phyloP scores from a whole-genome alignment of 768 basidiomycete genomes.

The Tylopilus rubrobrunneus region DNA sequence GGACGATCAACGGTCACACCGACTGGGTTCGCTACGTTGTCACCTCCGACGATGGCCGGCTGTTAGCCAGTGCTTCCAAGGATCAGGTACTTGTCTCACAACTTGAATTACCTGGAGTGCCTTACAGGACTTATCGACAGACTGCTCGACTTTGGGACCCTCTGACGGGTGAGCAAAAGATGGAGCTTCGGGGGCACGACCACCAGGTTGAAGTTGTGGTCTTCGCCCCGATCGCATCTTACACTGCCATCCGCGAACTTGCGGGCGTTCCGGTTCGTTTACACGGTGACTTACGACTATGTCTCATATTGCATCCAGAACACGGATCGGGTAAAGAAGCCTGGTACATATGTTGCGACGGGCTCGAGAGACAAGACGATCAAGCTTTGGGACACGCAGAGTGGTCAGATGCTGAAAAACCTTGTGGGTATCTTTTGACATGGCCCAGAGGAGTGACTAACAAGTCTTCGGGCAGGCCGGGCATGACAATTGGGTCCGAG shows the following conservation, averaged over 20 bases:
- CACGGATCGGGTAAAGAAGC: conserved; percentile 47
- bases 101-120: background rate
- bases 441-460: conserved; percentile 4
- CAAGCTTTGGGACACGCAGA: conserved; percentile 84
- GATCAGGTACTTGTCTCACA: conserved; percentile 62
- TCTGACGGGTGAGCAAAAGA: conserved; percentile 68
- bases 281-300: background rate
- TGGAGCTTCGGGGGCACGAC: conserved; percentile 84
- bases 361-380: conserved; percentile 90
- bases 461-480: conserved; percentile 45
- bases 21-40: conserved; percentile 80
- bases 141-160: conserved; percentile 77
- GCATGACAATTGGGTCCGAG: conserved; percentile 90
- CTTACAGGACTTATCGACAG: conserved; percentile 35
- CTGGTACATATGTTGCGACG: conserved; percentile 65
- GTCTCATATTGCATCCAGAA: conserved; percentile 33
- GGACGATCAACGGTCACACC: conserved; percentile 71
- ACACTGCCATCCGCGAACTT: conserved; percentile 73
- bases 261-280: conserved; percentile 62
- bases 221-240: conserved; percentile 76
- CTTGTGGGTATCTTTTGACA: conserved; percentile 44
- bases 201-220: conserved; percentile 79
- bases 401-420: conserved; percentile 76
- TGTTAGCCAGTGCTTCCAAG: conserved; percentile 78
- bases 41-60: conserved; percentile 67